Evolutionary conservation across 2,329 filamentous ascomycete species (phyloP).

Genomic region (Aureobasidium sp.): DNA sequence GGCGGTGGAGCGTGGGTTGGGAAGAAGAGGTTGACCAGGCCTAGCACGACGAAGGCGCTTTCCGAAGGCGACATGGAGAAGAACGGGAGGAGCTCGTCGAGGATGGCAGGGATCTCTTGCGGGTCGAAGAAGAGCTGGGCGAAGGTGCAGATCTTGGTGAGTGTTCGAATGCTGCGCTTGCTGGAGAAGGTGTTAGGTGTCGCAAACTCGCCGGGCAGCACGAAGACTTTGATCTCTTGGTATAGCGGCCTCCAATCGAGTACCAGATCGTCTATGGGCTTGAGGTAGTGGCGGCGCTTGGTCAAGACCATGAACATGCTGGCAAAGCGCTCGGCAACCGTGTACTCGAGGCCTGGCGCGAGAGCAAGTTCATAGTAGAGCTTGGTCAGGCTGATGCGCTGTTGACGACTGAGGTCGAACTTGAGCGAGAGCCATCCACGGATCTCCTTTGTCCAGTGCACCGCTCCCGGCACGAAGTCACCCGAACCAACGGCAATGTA

Average conservation of each 20-base stretch:
- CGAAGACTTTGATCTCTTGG: conserved; percentile 83
- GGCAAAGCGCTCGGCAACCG: conserved; percentile 78
- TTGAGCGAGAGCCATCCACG: conserved; percentile 93
- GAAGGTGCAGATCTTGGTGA: conserved; percentile 85
- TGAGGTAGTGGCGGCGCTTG: conserved; percentile 97
- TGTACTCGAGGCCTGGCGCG: conserved; percentile 76
- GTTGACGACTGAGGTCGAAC: conserved; percentile 84
- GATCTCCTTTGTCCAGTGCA: conserved; percentile 96
- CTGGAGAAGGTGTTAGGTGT: conserved; percentile 46
- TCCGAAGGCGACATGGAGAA: conserved; percentile 92
- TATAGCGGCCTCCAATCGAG: conserved; percentile 92
- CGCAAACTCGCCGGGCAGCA: conserved; percentile 73
- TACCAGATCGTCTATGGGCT: conserved; percentile 77
- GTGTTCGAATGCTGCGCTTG: conserved; percentile 59
- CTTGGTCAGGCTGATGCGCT: conserved; percentile 73
- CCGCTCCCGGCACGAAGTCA: conserved; percentile 84
- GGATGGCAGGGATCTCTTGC: conserved; percentile 65
- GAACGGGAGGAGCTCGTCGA: conserved; percentile 45
- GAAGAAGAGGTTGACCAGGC: conserved; percentile 75
- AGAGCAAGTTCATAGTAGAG: conserved; percentile 92
- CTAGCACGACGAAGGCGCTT: conserved; percentile 86
- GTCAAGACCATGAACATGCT: conserved; percentile 95
- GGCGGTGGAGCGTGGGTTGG: conserved; percentile 72
- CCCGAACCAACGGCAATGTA: conserved; percentile 87
- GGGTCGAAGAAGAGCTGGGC: conserved; percentile 91